Evolutionary conservation across 768 basidiomycete genomes (phyloP).

Genomic region (Rhodotorula graminis): DNA sequence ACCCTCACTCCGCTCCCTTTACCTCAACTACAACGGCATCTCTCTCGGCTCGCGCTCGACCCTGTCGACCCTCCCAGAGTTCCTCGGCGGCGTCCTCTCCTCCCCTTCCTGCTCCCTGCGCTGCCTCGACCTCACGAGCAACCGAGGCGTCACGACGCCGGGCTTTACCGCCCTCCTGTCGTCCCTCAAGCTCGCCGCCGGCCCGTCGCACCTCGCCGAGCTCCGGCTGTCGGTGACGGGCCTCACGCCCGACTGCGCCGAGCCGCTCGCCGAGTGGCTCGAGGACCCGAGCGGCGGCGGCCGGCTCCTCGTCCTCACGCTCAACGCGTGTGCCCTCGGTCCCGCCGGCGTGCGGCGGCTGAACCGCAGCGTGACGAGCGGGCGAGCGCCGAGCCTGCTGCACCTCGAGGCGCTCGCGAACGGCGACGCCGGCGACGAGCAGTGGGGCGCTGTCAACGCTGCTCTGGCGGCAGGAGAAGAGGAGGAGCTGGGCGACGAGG

Average conservation of each 20-base stretch:
- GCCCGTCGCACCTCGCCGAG: conserved; percentile 20
- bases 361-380: conserved; percentile 13
- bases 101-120: conserved; percentile 22
- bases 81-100: conserved; percentile 27
- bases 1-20: conserved; percentile 16
- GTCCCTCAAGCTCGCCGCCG: conserved; percentile 12
- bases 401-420: conserved; percentile 35
- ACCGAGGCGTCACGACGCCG: conserved; percentile 1
- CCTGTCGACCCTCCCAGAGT: conserved; percentile 19
- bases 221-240: conserved; percentile 22
- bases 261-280: conserved; percentile 27
- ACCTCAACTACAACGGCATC: conserved; percentile 26
- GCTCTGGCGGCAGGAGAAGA: background rate
- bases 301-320: conserved; percentile 16
- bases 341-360: conserved; percentile 16
- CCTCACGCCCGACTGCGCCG: conserved; percentile 26
- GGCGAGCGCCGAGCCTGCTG: conserved; percentile 16
- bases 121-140: conserved; percentile 32
- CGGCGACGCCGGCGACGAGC: conserved; percentile 2
- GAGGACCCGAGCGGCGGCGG: conserved; percentile 17
- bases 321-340: conserved; percentile 17
- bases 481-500: background rate
- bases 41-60: conserved; percentile 13
- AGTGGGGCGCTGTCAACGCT: background rate
- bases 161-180: conserved; percentile 15